These are phyloP conservation scores for Cymbidium sinense DNA, from an alignment of 106 monocot genomes.

Conservation along the genomic window DNA sequence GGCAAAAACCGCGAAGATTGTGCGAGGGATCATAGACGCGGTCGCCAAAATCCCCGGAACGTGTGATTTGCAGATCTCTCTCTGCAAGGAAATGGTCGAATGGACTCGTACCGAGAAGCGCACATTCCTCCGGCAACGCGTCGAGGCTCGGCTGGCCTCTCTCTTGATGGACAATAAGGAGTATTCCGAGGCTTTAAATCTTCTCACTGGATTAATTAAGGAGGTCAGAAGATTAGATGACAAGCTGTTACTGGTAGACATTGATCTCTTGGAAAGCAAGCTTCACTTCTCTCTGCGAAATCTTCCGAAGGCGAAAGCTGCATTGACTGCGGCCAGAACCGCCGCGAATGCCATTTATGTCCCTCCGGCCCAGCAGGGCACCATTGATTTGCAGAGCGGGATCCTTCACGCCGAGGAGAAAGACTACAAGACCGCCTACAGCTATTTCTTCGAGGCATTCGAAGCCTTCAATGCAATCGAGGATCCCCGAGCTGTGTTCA, in stretches of 20 bases:
- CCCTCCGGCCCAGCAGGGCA: slow-evolving; percentile 86
- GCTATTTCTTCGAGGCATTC: slow-evolving; percentile 96
- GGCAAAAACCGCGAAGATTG: slow-evolving; percentile 89
- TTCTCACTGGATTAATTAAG: slow-evolving; percentile 72
- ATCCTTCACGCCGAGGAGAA: slow-evolving; percentile 97
- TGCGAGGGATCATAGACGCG: slow-evolving; percentile 70
- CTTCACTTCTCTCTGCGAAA: slow-evolving; percentile 90
- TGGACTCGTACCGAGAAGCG: slow-evolving; percentile 90
- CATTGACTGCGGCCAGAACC: slow-evolving; percentile 87
- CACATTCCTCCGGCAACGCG: slow-evolving; percentile 81
- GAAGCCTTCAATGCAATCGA: slow-evolving; percentile 90
- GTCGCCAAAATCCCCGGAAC: slow-evolving; percentile 79
- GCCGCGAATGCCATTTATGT: slow-evolving; percentile 97
- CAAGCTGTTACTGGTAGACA: slow-evolving; percentile 85
- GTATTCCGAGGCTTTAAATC: slow-evolving; percentile 68
- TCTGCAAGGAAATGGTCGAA: slow-evolving; percentile 84
- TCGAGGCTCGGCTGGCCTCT: slow-evolving; percentile 82
- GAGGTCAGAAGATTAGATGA: slow-evolving; percentile 93
- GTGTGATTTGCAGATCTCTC: slow-evolving; percentile 69
- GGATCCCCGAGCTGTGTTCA: slow-evolving; percentile 73
- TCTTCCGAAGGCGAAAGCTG: slow-evolving; percentile 90
- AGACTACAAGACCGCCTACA: slow-evolving; percentile 94
- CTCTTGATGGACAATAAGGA: slow-evolving; percentile 80
- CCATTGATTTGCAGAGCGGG: slow-evolving; percentile 88
- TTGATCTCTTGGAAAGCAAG: slow-evolving; percentile 88